Conservation (phyloP, 257 asterid species). For the Coffea canephora region DNA sequence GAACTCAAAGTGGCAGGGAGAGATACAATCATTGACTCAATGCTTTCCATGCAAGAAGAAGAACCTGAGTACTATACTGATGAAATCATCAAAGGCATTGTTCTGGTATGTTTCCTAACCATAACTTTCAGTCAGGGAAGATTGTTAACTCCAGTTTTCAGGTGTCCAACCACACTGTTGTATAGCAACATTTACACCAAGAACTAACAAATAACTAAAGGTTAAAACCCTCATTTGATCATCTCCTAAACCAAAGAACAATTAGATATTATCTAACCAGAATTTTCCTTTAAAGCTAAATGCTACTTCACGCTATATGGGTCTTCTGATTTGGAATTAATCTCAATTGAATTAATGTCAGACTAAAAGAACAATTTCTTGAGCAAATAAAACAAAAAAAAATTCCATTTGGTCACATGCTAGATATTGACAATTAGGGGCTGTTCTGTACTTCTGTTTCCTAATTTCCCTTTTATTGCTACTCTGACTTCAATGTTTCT, state of each 20-base stretch:
- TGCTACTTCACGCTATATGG: too few relatives aligned
- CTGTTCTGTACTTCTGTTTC: background rate
- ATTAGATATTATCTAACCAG: too few relatives aligned
- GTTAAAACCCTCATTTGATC: too few relatives aligned
- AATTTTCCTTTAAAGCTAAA: too few relatives aligned
- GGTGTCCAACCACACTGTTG: background rate
- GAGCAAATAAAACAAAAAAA: too few relatives aligned
- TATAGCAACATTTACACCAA: background rate
- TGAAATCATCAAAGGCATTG: conserved; percentile 26
- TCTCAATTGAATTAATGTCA: too few relatives aligned
- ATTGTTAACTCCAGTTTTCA: background rate
- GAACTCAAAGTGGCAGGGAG: conserved; percentile 11
- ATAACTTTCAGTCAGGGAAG: background rate
- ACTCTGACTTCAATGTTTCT: background rate
- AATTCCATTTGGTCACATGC: too few relatives aligned
- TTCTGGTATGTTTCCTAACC: conserved; percentile 23
- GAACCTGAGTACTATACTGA: conserved; percentile 36
- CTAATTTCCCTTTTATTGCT: background rate
- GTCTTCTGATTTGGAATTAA: too few relatives aligned
- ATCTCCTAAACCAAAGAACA: too few relatives aligned
- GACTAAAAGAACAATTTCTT: too few relatives aligned
- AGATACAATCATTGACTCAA: conserved; percentile 22
- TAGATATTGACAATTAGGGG: too few relatives aligned
- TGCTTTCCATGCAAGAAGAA: conserved; percentile 24
- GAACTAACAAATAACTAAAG: too few relatives aligned